Percentiles rank a stretch among this genome's conserved stretches.
These are phyloP conservation scores for Hymenoscyphus fraxineus DNA, from an alignment of 2,329 filamentous ascomycete genomes.

Conservation along the genomic window DNA sequence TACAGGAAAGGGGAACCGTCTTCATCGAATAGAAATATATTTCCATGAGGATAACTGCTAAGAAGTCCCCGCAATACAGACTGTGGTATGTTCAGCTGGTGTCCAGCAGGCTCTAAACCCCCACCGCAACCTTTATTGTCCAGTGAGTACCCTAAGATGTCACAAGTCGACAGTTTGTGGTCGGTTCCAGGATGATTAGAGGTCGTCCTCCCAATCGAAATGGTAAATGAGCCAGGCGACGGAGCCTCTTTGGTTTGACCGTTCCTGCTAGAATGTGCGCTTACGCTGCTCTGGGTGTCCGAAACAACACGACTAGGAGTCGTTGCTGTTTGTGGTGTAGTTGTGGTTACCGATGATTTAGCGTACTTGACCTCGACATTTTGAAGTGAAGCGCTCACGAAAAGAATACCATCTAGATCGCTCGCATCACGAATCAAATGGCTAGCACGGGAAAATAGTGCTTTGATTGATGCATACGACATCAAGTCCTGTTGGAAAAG, in stretches of 20 bases:
- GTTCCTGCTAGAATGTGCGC: background rate
- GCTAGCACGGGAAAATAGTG: slow-evolving; percentile 8
- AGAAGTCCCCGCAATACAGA: slow-evolving; percentile 19
- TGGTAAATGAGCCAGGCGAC: background rate
- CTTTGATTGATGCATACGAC: slow-evolving; percentile 4
- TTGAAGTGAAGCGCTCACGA: slow-evolving; percentile 6
- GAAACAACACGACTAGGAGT: background rate
- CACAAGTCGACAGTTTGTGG: background rate
- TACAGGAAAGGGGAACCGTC: slow-evolving; percentile 13
- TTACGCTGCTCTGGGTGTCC: background rate
- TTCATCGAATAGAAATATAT: slow-evolving; percentile 23
- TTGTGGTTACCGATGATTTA: background rate
- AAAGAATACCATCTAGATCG: slow-evolving; percentile 9
- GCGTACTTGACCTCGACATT: background rate
- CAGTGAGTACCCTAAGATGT: slow-evolving; percentile 11
- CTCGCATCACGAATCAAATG: slow-evolving; percentile 7
- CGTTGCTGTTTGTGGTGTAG: background rate
- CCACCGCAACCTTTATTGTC: background rate
- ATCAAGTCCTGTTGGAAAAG: background rate
- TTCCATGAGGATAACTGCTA: slow-evolving; percentile 22
- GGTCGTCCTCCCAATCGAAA: background rate
- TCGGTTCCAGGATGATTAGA: background rate
- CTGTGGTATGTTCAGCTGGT: slow-evolving; percentile 11
- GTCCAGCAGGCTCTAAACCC: background rate
- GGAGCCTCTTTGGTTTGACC: background rate